Conservation (phyloP, 2,329 filamentous ascomycete genomes). For the Pleoardoris graminearum region DNA sequence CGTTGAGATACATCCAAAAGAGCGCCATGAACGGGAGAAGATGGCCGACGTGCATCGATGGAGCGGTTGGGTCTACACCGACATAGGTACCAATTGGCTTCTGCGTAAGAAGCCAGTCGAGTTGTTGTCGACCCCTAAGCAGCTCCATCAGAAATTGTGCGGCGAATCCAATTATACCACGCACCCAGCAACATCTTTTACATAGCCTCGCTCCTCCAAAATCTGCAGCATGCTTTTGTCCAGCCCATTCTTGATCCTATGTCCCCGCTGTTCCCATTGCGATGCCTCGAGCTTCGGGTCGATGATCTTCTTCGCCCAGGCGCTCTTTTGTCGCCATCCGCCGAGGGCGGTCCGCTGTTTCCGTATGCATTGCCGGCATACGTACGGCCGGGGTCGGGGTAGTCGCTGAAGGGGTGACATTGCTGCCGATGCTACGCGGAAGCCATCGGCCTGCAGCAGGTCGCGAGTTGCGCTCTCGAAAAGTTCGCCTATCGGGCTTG, state of each 20-base stretch:
- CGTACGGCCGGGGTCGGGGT: conserved; percentile 29
- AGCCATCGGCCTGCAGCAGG: no score
- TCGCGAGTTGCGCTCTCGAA: conserved; percentile 16
- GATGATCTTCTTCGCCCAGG: conserved; percentile 27
- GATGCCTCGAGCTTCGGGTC: conserved; percentile 19
- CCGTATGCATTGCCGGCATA: conserved; percentile 36
- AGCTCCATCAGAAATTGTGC: conserved; percentile 16
- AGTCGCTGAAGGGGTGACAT: conserved; percentile 37
- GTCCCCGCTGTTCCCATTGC: conserved; percentile 35
- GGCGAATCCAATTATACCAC: conserved; percentile 30
- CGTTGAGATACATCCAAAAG: conserved; percentile 81
- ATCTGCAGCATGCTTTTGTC: conserved; percentile 60
- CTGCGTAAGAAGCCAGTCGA: conserved; percentile 66
- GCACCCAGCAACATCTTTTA: conserved; percentile 76
- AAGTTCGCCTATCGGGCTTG: conserved; percentile 23
- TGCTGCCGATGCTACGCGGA: conserved; percentile 20
- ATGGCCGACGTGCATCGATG: conserved; percentile 79
- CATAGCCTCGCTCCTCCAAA: conserved; percentile 71
- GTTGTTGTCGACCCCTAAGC: conserved; percentile 51
- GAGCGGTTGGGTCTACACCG: conserved; percentile 79
- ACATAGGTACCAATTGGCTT: conserved; percentile 76
- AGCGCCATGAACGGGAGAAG: conserved; percentile 80
- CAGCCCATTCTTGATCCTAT: conserved; percentile 31
- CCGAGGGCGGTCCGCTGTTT: conserved; percentile 22
- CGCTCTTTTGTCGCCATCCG: conserved; percentile 19